Conservation (phyloP, 371 early-diverging fungal genomes). For the Mortierella sp. region DNA sequence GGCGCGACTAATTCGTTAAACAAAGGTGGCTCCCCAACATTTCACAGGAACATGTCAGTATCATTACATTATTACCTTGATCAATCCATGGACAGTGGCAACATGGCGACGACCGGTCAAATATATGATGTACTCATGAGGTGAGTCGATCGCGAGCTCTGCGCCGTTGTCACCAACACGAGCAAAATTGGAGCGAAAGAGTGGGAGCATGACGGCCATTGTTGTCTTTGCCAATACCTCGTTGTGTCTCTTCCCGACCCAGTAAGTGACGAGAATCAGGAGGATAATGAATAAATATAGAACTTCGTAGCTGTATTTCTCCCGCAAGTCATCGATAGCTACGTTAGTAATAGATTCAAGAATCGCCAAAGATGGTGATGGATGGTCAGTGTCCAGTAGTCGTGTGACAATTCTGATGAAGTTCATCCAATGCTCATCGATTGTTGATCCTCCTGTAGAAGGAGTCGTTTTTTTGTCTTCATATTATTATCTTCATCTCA, state of each 20-base stretch:
- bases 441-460: not conserved
- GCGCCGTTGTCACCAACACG: conserved; percentile 53
- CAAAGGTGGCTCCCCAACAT: too few species aligned
- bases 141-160: conserved; percentile 49
- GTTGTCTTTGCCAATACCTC: conserved; percentile 51
- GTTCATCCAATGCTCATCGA: not conserved
- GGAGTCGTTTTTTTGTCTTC: not conserved
- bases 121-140: conserved; percentile 56
- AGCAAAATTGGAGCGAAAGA: conserved; percentile 52
- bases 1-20: not conserved
- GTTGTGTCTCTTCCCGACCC: conserved; percentile 48
- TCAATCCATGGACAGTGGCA: conserved; percentile 50
- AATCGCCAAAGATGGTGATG: not conserved
- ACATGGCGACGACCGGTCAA: conserved; percentile 54
- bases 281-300: conserved; percentile 36
- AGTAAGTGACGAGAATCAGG: conserved; percentile 31
- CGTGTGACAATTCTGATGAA: not conserved
- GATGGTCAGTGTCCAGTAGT: not conserved
- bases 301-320: conserved; percentile 36
- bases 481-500: not conserved
- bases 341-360: not conserved
- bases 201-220: conserved; percentile 54
- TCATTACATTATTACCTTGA: conserved; percentile 34
- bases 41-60: not conserved
- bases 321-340: conserved; percentile 31